These are phyloP conservation scores for Blastocystis sp. DNA, from an alignment of 352 stramenopile species.

Conservation along the genomic window DNA sequence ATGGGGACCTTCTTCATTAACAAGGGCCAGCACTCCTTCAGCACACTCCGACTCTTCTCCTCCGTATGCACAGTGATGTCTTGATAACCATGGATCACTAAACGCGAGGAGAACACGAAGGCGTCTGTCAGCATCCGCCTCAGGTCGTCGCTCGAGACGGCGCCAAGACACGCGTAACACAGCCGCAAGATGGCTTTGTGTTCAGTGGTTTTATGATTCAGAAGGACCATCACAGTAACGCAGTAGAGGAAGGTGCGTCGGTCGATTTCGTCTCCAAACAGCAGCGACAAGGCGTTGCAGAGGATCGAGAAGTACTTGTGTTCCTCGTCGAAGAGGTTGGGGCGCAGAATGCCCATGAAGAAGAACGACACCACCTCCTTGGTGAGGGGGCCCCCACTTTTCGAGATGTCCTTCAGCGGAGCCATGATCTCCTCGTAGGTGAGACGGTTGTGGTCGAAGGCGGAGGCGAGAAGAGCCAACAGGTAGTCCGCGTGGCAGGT, in stretches of 20 bases:
- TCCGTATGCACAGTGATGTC: neutral
- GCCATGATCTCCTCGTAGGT: neutral
- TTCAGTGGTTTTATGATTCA: neutral
- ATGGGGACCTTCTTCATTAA: neutral
- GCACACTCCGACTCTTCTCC: neutral
- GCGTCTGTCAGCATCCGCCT: neutral
- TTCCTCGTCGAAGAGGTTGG: neutral
- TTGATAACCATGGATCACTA: neutral
- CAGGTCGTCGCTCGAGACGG: neutral
- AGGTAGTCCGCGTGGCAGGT: neutral
- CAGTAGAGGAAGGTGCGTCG: neutral
- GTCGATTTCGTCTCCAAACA: neutral
- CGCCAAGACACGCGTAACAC: neutral
- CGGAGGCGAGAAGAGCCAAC: neutral
- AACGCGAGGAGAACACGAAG: neutral
- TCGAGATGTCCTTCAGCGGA: neutral
- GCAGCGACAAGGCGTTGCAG: neutral
- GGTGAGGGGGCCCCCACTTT: neutral
- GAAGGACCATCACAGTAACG: constrained; percentile 14
- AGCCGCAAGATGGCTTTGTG: neutral
- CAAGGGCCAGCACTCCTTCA: neutral
- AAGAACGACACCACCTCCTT: neutral
- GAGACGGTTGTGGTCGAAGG: constrained; percentile 12
- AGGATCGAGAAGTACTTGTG: constrained; percentile 6
- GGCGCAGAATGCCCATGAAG: constrained; percentile 41